phyloP scores from a whole-genome alignment of 495 filamentous ascomycete species.

The Usnea hakonensis region DNA sequence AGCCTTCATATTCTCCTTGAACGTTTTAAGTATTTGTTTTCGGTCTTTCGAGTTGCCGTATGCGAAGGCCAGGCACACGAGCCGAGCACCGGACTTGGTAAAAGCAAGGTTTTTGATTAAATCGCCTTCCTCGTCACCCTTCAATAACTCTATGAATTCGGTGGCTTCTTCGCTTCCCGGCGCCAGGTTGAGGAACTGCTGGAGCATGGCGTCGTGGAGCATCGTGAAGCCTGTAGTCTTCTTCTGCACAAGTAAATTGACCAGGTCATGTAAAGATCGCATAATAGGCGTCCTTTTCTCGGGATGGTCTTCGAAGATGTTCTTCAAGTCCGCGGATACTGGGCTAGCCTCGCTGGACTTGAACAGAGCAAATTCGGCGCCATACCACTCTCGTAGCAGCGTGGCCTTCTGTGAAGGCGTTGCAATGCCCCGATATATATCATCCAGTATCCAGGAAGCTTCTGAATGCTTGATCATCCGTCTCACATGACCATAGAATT shows the following conservation, averaged over 20 bases:
- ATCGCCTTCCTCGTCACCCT: constrained; percentile 82
- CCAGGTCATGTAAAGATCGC: constrained; percentile 72
- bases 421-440: constrained; percentile 82
- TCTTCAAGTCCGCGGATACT: constrained; percentile 52
- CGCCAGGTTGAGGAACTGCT: constrained; percentile 79
- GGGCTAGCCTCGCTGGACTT: constrained; percentile 42
- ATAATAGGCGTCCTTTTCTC: constrained; percentile 82
- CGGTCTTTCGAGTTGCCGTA: constrained; percentile 86
- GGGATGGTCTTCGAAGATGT: constrained; percentile 65
- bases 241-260: constrained; percentile 89
- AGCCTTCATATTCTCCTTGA: constrained; percentile 73
- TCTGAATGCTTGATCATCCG: constrained; percentile 93
- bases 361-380: constrained; percentile 84
- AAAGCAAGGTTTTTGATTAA: constrained; percentile 91
- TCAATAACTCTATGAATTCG: constrained; percentile 84
- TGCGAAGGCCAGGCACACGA: constrained; percentile 75
- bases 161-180: constrained; percentile 67
- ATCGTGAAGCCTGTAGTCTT: constrained; percentile 92
- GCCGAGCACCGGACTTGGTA: constrained; percentile 74
- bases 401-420: constrained; percentile 73
- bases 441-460: constrained; percentile 93
- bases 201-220: constrained; percentile 94
- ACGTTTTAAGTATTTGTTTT: constrained; percentile 75
- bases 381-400: constrained; percentile 93
- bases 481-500: constrained; percentile 88